phyloP scores from a whole-genome alignment of 2,329 filamentous ascomycete genomes.

The Alternaria ventricosa region DNA sequence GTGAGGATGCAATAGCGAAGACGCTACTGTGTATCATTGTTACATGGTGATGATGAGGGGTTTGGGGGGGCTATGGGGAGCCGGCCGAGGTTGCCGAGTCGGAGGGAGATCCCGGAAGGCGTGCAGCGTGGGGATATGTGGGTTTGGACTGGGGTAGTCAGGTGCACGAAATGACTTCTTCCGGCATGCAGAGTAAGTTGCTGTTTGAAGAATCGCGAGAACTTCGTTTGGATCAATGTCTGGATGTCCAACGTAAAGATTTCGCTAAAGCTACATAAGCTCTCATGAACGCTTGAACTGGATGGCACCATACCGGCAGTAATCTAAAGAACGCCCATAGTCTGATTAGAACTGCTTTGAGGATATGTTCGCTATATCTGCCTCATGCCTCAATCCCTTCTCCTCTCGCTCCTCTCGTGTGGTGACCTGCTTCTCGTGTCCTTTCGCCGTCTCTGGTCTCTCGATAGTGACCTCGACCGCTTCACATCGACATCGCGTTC shows the following conservation, averaged over 20 bases:
- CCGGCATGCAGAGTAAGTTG: background rate
- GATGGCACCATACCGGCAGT: background rate
- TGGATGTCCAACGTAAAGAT: background rate
- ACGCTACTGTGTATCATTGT: background rate
- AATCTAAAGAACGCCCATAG: background rate
- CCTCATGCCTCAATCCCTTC: slow-evolving; percentile 9
- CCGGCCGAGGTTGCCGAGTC: slow-evolving; percentile 14
- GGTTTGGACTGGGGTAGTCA: background rate
- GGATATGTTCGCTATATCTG: background rate
- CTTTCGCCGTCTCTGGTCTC: slow-evolving; percentile 21
- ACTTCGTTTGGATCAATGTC: background rate
- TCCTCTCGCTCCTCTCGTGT: slow-evolving; percentile 16
- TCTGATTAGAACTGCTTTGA: background rate
- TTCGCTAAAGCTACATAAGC: background rate
- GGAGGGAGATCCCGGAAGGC: background rate
- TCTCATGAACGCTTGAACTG: background rate
- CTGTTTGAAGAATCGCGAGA: rapidly evolving
- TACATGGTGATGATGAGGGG: slow-evolving; percentile 1
- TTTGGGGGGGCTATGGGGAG: slow-evolving; percentile 9
- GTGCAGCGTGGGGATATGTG: slow-evolving; percentile 2
- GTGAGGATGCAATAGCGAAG: background rate
- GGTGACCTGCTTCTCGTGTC: slow-evolving; percentile 30
- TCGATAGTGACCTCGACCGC: slow-evolving; percentile 36
- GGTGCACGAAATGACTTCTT: background rate
- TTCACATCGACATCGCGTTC: slow-evolving; percentile 30